Conservation (phyloP, 202 grass and related monocot species). For the Carex sylvatica region DNA sequence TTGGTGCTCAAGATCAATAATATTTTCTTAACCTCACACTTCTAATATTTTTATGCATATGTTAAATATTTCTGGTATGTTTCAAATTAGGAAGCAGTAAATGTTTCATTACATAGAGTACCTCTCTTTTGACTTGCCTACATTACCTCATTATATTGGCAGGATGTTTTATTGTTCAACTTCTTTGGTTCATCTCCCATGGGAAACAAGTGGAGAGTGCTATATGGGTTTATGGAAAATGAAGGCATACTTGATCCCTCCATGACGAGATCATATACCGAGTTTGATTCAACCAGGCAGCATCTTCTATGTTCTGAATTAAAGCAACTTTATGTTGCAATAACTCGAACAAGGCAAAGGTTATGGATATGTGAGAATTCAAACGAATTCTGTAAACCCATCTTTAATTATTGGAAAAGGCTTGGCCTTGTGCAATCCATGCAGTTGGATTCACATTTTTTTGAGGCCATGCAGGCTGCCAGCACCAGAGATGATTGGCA, state of each 20-base stretch:
- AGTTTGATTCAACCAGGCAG: slow-evolving; percentile 48
- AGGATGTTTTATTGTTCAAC: slow-evolving; percentile 83
- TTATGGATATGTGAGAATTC: slow-evolving; percentile 83
- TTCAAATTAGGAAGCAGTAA: neutral
- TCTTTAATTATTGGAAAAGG: slow-evolving; percentile 90
- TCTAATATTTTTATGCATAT: neutral
- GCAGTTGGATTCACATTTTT: slow-evolving; percentile 51
- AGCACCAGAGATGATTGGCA: slow-evolving; percentile 69
- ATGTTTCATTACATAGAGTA: no score
- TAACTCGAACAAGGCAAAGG: slow-evolving; percentile 76
- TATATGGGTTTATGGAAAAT: slow-evolving; percentile 64
- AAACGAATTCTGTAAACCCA: slow-evolving; percentile 55
- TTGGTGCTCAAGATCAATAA: no score
- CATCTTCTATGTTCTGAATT: slow-evolving; percentile 81
- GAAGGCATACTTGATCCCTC: slow-evolving; percentile 34
- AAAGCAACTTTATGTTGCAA: slow-evolving; percentile 92
- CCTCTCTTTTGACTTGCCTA: no score
- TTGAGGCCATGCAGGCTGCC: slow-evolving; percentile 54
- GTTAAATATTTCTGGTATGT: neutral
- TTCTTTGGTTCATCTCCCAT: slow-evolving; percentile 67
- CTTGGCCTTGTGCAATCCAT: slow-evolving; percentile 65
- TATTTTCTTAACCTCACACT: no score
- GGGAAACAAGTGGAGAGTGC: slow-evolving; percentile 68
- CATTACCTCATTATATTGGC: slow-evolving; percentile 1
- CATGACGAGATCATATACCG: slow-evolving; percentile 34